A percentile compares a stretch with the other conserved stretches of the same genome.
Conservation (phyloP, 2,329 filamentous ascomycete genomes). For the Clonostachys rosea region DNA sequence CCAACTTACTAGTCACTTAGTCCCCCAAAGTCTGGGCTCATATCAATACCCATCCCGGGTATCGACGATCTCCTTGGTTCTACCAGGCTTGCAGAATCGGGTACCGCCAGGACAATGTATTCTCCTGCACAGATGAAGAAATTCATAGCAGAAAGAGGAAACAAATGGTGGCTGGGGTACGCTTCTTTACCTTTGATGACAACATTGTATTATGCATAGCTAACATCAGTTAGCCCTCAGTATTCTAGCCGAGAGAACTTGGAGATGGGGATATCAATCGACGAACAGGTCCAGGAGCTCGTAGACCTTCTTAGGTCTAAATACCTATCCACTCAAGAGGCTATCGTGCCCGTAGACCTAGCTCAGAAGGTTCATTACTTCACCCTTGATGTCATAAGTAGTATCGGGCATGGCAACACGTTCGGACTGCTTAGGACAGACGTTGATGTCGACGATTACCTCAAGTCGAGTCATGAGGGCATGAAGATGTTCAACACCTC, state of each 20-base stretch:
- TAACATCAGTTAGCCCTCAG: constrained; percentile 13
- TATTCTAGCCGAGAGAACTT: constrained; percentile 52
- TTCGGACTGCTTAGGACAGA: constrained; percentile 45
- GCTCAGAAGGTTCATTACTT: constrained; percentile 48
- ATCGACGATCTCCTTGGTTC: constrained; percentile 35
- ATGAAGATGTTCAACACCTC: constrained; percentile 37
- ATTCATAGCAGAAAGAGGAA: constrained; percentile 38
- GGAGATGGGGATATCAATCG: constrained; percentile 41
- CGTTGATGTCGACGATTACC: constrained; percentile 41
- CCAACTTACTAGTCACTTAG: constrained; percentile 41
- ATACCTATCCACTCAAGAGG: constrained; percentile 27
- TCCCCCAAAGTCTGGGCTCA: constrained; percentile 39
- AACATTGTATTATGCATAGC: background rate
- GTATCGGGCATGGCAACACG: constrained; percentile 43
- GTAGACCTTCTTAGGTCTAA: constrained; percentile 41
- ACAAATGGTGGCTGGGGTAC: constrained; percentile 46
- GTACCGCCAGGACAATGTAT: constrained; percentile 45
- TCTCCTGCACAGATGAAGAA: constrained; percentile 42
- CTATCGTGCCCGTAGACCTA: constrained; percentile 40
- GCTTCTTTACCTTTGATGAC: background rate
- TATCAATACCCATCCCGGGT: constrained; percentile 34
- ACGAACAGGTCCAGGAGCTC: constrained; percentile 37
- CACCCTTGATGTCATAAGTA: constrained; percentile 50
- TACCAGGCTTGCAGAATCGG: constrained; percentile 41
- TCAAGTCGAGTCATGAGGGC: constrained; percentile 33